Evolutionary conservation across 768 basidiomycete species (phyloP), one percentile per base, ranked within the genome.

Genomic region (Lyophyllum semitale): DNA sequence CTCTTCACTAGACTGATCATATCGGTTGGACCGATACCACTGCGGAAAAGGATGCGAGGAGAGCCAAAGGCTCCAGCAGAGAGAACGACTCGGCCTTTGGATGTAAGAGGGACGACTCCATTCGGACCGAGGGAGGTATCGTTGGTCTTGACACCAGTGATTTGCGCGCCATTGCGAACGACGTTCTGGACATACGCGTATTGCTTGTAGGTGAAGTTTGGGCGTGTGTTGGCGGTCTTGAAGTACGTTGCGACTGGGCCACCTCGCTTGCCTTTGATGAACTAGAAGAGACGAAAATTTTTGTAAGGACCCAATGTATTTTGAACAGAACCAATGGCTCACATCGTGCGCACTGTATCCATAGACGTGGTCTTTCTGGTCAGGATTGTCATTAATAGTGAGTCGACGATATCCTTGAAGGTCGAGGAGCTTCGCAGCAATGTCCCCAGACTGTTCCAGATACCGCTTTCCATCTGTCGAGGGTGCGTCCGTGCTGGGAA

Each of bases 231-330:
- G 5, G 85, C 81, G 15, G 84, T 80, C 53, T 78, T 75, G 63
- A 81, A 77, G 68, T 86, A 87, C 3, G 83, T 84, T 7, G 79
- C 78, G 17, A 85, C 81, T 13, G 84, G 81, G 0, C 84, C 85
- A 8, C 74, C 80, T 41, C 79, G 78, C 56, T 77, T 77, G 12
- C 79, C 78, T 35, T 68, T 65, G 6, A 75, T 51, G 64, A 77
- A 79, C 77, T 78, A 51, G 2, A 30, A 29, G 8, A 42, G 15
- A 38, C 15, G n/a, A 25, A 23, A 18, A 49, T 49, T n/a, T n/a
- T n/a, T n/a, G n/a, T n/a, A n/a, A n/a, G n/a, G n/a, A n/a, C n/a
- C n/a, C n/a, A n/a, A n/a, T n/a, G n/a, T n/a, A n/a, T n/a, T n/a
- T n/a, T n/a, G n/a, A n/a, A n/a, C n/a, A n/a, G n/a, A n/a, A n/a